Conservation (phyloP, 306 rosid species). For the Acacia acuminata region DNA sequence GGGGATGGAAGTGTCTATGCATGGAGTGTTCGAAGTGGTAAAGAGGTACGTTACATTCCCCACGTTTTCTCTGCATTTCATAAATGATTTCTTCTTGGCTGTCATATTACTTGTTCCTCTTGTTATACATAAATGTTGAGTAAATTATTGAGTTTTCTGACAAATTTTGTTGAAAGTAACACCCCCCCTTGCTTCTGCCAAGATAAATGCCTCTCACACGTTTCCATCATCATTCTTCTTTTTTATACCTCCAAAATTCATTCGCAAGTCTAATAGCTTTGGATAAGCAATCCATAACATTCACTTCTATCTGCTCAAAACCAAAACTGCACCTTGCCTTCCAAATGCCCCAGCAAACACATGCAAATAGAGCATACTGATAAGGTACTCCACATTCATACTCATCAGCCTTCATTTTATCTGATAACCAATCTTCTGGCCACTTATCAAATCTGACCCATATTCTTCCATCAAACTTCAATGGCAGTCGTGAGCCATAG, state of each 20-base stretch:
- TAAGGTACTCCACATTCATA: no score
- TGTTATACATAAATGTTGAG: neutral
- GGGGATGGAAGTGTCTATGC: slow-evolving; percentile 92
- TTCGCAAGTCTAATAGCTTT: neutral
- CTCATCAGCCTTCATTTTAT: no score
- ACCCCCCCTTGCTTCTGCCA: neutral
- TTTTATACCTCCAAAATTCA: neutral
- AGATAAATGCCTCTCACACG: neutral
- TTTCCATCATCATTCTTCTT: neutral
- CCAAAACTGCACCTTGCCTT: no score
- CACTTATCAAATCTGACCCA: neutral
- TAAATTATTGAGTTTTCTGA: neutral
- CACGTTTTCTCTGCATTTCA: slow-evolving; percentile 19
- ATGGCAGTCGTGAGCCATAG: neutral
- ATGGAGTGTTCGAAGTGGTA: slow-evolving; percentile 86
- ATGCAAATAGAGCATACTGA: no score
- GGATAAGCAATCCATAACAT: neutral
- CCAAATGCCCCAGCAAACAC: no score
- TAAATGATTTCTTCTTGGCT: neutral
- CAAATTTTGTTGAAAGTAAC: neutral
- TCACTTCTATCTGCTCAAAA: neutral
- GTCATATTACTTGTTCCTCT: neutral
- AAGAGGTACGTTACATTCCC: slow-evolving; percentile 63
- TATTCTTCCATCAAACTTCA: neutral
- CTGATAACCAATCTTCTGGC: no score